Evolutionary conservation across 495 filamentous ascomycete species (phyloP).

Genomic region (Aspergillus steynii): DNA sequence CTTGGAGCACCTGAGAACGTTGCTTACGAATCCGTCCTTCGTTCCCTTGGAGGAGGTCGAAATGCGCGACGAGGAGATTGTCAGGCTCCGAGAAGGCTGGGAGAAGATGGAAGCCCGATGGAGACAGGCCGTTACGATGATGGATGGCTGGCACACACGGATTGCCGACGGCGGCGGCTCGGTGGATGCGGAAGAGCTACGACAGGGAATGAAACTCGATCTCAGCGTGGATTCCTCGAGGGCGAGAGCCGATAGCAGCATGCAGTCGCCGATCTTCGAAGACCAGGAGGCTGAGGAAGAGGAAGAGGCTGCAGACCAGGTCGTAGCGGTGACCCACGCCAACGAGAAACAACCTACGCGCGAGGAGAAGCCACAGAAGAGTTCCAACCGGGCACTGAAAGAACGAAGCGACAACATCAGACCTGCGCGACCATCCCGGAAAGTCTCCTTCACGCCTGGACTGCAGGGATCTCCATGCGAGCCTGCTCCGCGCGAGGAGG

Average conservation of each 20-base stretch:
- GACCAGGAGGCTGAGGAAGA: slow-evolving; percentile 54
- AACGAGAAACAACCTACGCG: slow-evolving; percentile 17
- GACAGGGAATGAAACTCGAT: slow-evolving; percentile 70
- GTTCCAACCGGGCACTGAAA: slow-evolving; percentile 37
- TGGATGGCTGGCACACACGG: slow-evolving; percentile 88
- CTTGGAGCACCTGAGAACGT: slow-evolving; percentile 73
- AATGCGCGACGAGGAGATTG: slow-evolving; percentile 86
- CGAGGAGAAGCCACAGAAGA: slow-evolving; percentile 15
- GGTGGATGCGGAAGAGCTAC: slow-evolving; percentile 80
- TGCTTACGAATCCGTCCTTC: slow-evolving; percentile 93
- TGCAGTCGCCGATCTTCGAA: slow-evolving; percentile 50
- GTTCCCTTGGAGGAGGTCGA: slow-evolving; percentile 95
- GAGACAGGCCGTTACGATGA: slow-evolving; percentile 84
- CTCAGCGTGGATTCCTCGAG: slow-evolving; percentile 56
- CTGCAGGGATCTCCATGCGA: slow-evolving; percentile 38
- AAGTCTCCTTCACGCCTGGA: slow-evolving; percentile 46
- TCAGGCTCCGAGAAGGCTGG: slow-evolving; percentile 76
- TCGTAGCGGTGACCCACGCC: background rate
- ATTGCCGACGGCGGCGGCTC: slow-evolving; percentile 78
- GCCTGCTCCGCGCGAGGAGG: slow-evolving; percentile 23
- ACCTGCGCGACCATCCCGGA: slow-evolving; percentile 36
- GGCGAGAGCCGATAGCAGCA: slow-evolving; percentile 17
- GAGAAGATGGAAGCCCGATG: slow-evolving; percentile 89
- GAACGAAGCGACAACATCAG: slow-evolving; percentile 46
- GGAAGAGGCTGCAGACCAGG: slow-evolving; percentile 44